phyloP scores from a whole-genome alignment of 2,329 filamentous ascomycete genomes.

The Colletotrichum euphorbiae region DNA sequence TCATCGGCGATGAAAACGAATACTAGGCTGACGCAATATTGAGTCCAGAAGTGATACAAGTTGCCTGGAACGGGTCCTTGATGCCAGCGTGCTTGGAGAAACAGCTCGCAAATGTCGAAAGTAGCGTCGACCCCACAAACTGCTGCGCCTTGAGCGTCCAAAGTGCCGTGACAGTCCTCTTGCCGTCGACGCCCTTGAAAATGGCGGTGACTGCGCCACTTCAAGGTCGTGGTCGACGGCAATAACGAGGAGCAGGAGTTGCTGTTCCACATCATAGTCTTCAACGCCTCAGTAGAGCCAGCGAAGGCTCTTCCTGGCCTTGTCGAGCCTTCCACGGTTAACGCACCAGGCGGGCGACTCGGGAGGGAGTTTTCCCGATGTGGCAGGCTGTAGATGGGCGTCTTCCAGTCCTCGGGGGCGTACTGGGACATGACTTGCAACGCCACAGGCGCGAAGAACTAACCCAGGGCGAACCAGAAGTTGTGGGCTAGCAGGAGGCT shows the following conservation, averaged over 20 bases:
- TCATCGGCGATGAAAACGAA: constrained; percentile 41
- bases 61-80: constrained; percentile 43
- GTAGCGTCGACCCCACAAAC: constrained; percentile 43
- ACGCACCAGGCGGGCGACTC: constrained; percentile 56
- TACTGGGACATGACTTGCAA: constrained; percentile 49
- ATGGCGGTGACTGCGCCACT: constrained; percentile 40
- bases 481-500: constrained; percentile 54
- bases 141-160: constrained; percentile 45
- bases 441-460: constrained; percentile 56
- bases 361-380: no score
- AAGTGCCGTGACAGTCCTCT: constrained; percentile 46
- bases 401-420: constrained; percentile 50
- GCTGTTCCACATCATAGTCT: constrained; percentile 46
- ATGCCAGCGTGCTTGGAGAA: constrained; percentile 51
- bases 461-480: constrained; percentile 58
- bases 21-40: constrained; percentile 40
- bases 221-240: constrained; percentile 41
- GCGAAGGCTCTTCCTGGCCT: constrained; percentile 41
- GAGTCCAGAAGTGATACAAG: constrained; percentile 42
- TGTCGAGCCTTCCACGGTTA: constrained; percentile 41
- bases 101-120: constrained; percentile 44
- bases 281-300: constrained; percentile 44
- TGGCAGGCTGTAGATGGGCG: constrained; percentile 57
- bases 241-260: constrained; percentile 43
- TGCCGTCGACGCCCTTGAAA: constrained; percentile 47